A percentile compares a stretch with the other conserved stretches of the same genome.
phyloP scores from a whole-genome alignment of 805 yeast genomes.

The Metschnikowia koreensis region DNA sequence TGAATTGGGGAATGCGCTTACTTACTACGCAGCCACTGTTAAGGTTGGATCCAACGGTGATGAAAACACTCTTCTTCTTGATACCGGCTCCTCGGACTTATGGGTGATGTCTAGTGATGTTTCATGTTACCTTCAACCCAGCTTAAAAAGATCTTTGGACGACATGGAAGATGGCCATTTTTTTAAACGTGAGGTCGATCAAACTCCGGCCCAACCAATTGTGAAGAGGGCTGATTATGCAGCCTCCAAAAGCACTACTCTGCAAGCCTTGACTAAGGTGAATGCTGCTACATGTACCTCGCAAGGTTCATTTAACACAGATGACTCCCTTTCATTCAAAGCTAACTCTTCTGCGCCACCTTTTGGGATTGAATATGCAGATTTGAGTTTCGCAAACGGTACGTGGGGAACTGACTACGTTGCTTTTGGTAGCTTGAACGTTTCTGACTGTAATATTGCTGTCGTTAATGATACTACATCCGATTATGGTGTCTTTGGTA shows the following conservation, averaged over 20 bases:
- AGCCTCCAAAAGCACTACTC: not conserved
- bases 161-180: not conserved
- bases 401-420: not conserved
- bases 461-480: not conserved
- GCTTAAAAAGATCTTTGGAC: not conserved
- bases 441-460: not conserved
- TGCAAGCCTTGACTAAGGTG: not conserved
- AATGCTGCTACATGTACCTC: slow-evolving; percentile 11
- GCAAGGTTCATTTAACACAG: not conserved
- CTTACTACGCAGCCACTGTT: not conserved
- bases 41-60: not conserved
- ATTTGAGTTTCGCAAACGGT: not conserved
- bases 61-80: not conserved
- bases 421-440: not conserved
- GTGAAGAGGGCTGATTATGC: not conserved
- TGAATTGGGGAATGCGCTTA: slow-evolving; percentile 7
- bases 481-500: not conserved
- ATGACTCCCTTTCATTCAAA: not conserved
- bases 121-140: not conserved
- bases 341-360: slow-evolving; percentile 20
- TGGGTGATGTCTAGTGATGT: slow-evolving; percentile 31
- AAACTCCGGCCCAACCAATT: not conserved
- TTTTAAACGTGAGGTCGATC: not conserved
- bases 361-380: not conserved
- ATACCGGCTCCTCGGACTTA: slow-evolving; percentile 37